A percentile compares a stretch with the other conserved stretches of the same genome.
phyloP scores from a whole-genome alignment of 1,284 basidiomycete species.

The Irpex sp. region DNA sequence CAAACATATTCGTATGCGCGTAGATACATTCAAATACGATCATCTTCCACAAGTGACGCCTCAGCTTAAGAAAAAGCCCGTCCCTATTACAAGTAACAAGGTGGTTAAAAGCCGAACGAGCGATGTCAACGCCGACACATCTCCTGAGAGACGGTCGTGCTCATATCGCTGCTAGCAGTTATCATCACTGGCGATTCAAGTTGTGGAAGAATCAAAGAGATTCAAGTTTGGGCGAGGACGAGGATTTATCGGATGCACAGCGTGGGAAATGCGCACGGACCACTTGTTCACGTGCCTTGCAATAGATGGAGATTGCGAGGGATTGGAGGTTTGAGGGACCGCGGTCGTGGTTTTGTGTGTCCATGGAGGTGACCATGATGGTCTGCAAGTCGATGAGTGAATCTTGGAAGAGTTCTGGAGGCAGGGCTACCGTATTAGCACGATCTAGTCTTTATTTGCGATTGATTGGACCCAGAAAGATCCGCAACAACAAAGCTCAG shows the following conservation, averaged over 20 bases:
- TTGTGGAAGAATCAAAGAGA: slow-evolving; percentile 57
- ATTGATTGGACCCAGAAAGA: too few species aligned
- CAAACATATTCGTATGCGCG: too few species aligned
- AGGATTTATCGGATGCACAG: not conserved
- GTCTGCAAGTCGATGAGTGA: too few species aligned
- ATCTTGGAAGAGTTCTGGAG: too few species aligned
- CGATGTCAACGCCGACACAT: slow-evolving; percentile 55
- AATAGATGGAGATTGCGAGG: not conserved
- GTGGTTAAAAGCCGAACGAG: slow-evolving; percentile 56
- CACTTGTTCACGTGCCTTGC: not conserved
- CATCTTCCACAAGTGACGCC: slow-evolving; percentile 39
- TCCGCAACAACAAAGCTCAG: too few species aligned
- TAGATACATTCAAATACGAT: not conserved
- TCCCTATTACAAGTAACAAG: slow-evolving; percentile 57
- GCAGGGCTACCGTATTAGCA: too few species aligned
- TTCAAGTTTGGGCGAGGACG: not conserved
- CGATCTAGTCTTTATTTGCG: too few species aligned
- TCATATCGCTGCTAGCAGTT: slow-evolving; percentile 51
- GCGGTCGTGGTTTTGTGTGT: not conserved
- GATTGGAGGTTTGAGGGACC: not conserved
- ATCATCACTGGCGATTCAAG: slow-evolving; percentile 58
- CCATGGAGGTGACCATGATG: not conserved
- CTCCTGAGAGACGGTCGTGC: slow-evolving; percentile 42
- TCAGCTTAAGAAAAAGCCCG: slow-evolving; percentile 51
- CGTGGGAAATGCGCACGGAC: slow-evolving; percentile 5